Conservation (phyloP, 2,329 filamentous ascomycete species). For the Botrytis fabae region DNA sequence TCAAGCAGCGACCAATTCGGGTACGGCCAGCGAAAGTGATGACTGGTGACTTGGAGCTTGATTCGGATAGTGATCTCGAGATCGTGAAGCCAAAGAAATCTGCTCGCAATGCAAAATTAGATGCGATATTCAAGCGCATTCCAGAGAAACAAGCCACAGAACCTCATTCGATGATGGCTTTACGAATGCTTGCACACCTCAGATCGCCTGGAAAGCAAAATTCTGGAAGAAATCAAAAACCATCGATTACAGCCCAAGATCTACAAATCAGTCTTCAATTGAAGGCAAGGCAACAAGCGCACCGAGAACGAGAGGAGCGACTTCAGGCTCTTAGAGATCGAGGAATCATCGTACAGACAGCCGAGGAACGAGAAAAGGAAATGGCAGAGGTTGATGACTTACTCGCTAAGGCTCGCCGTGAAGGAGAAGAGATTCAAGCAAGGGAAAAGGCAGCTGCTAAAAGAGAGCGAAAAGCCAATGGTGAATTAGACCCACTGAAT, state of each 20-base stretch:
- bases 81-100: slow-evolving; percentile 40
- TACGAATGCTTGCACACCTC: slow-evolving; percentile 75
- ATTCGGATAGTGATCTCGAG: slow-evolving; percentile 51
- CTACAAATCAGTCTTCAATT: slow-evolving; percentile 68
- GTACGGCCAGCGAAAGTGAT: slow-evolving; percentile 45
- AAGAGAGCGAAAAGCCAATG: slow-evolving; percentile 53
- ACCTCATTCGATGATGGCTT: slow-evolving; percentile 60
- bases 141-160: slow-evolving; percentile 65
- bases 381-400: slow-evolving; percentile 84
- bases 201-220: slow-evolving; percentile 59
- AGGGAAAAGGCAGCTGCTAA: slow-evolving; percentile 74
- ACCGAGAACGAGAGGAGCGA: slow-evolving; percentile 71
- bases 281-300: slow-evolving; percentile 78
- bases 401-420: slow-evolving; percentile 77
- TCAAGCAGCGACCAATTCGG: slow-evolving; percentile 41
- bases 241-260: slow-evolving; percentile 66
- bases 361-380: slow-evolving; percentile 82
- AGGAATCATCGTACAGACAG: slow-evolving; percentile 78
- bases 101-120: slow-evolving; percentile 50
- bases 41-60: slow-evolving; percentile 42
- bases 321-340: slow-evolving; percentile 75
- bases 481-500: slow-evolving; percentile 46
- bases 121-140: slow-evolving; percentile 68
- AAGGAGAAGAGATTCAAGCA: slow-evolving; percentile 76
- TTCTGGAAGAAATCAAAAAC: slow-evolving; percentile 46